phyloP scores from a whole-genome alignment of 495 filamentous ascomycete genomes.

The Neurospora sublineolata region DNA sequence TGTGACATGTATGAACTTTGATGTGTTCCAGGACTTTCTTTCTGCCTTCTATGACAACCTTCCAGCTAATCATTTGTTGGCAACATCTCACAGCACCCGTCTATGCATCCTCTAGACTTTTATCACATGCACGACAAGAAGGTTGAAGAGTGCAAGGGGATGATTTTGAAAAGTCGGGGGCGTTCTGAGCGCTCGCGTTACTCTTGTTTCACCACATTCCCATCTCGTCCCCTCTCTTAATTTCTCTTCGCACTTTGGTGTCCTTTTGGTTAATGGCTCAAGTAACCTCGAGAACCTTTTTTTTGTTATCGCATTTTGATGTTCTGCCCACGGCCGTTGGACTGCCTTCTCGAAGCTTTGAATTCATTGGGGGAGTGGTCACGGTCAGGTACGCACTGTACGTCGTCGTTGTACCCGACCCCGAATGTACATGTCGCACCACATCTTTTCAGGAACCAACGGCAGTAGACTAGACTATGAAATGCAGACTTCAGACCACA shows the following conservation, averaged over 20 bases:
- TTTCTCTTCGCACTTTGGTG: not conserved
- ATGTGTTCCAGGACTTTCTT: not conserved
- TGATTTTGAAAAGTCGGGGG: not conserved
- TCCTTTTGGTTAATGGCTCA: not conserved
- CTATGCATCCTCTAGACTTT: not conserved
- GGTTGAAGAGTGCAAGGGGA: not conserved
- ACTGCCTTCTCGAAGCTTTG: not conserved
- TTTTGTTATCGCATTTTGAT: not conserved
- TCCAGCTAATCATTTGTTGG: not conserved
- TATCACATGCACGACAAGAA: not conserved
- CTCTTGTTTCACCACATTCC: not conserved
- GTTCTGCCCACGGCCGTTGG: not conserved
- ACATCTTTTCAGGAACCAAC: not conserved
- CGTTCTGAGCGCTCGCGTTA: not conserved
- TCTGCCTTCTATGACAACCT: not conserved
- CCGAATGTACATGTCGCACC: not conserved
- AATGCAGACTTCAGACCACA: not conserved
- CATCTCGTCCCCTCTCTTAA: not conserved
- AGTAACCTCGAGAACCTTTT: not conserved
- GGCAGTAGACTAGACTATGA: not conserved
- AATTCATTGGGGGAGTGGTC: not conserved
- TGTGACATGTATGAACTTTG: not conserved
- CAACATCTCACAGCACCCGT: not conserved
- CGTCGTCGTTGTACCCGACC: not conserved
- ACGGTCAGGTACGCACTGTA: not conserved